Evolutionary conservation across 129 eudicot genomes (phyloP), one percentile per base, ranked within the genome.

Genomic region (Pittosporum tobira): DNA sequence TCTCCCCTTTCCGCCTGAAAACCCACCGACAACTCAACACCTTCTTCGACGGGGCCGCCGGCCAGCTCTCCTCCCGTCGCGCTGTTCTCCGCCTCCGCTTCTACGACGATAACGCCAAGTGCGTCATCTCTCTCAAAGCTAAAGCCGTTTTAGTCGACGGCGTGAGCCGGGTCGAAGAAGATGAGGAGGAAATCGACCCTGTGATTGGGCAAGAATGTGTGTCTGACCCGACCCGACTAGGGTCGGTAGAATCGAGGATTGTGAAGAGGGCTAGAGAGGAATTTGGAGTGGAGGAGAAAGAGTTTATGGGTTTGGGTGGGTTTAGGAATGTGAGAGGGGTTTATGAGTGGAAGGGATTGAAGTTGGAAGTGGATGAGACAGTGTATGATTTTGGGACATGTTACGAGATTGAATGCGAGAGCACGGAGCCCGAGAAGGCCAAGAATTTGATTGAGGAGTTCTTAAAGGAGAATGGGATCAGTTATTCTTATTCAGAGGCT

Each of bases 381-480:
- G 61, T 66, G 62, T 91, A 67, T 45, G 94, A 86, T 12, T 91
- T 91, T 29, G 98, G 98, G 56, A 73, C 83, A 0, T 69, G 81
- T 75, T 91, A 80, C 76, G 98, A 91, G 83, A 56, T 91, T 55
- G 98, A 91, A 55, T 91, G 98, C 60, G 98, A 91, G 80, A 86
- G 90, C 54, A 42, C 26, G 14, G 94, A 91, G 61, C 95, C 98
- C 0, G 98, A 91, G 42, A 86, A 62, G 22, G 95, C 79, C 5
- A 91, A 83, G 66, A 80, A 31, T 38, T 14, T 81, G 77, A 86
- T 91, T 67, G 88, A 85, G 57, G 85, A 62, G 29, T 73, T 86
- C 38, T 70, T 91, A 64, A 76, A 76, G 80, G 82, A 86, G 68
- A 91, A 86, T 71, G 88, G 78, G 53, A 70, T 89, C 30, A 59